phyloP scores from a whole-genome alignment of 1,139 yeast species.

The Yamadazyma sp. region DNA sequence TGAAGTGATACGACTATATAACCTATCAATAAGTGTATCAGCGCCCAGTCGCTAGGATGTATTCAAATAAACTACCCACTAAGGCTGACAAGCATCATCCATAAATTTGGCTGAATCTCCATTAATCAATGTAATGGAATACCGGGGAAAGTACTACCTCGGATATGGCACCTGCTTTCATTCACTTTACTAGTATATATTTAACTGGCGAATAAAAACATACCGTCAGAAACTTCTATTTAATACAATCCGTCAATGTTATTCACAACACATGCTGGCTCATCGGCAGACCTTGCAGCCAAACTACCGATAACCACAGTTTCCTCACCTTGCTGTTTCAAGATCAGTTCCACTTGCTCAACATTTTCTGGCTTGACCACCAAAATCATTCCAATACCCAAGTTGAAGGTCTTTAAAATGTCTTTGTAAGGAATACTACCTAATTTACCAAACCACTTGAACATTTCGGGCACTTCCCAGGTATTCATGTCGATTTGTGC shows the following conservation, averaged over 20 bases:
- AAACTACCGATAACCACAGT: slow-evolving; percentile 80
- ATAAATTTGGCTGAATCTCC: too few relatives aligned
- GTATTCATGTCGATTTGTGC: slow-evolving; percentile 76
- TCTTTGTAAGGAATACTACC: slow-evolving; percentile 89
- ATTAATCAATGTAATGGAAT: too few relatives aligned
- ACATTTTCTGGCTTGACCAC: slow-evolving; percentile 71
- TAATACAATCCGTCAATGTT: slow-evolving; percentile 64
- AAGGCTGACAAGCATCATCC: too few relatives aligned
- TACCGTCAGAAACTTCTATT: slow-evolving; percentile 1
- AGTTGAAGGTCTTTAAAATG: slow-evolving; percentile 84
- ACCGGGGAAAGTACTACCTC: too few relatives aligned
- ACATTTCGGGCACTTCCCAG: slow-evolving; percentile 86
- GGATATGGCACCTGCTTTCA: too few relatives aligned
- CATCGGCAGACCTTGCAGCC: slow-evolving; percentile 51
- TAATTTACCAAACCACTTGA: slow-evolving; percentile 90
- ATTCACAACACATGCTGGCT: slow-evolving; percentile 62
- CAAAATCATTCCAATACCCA: slow-evolving; percentile 97
- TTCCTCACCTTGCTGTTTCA: slow-evolving; percentile 68
- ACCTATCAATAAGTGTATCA: too few relatives aligned
- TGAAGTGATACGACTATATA: too few relatives aligned
- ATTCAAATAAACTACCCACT: too few relatives aligned
- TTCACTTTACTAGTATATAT: too few relatives aligned
- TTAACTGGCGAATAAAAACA: too few relatives aligned
- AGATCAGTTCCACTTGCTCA: slow-evolving; percentile 50
- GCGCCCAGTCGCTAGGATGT: too few relatives aligned